Percentiles rank a stretch among this genome's conserved stretches.
phyloP scores from a whole-genome alignment of 768 basidiomycete species.

The Boletellus ananas region DNA sequence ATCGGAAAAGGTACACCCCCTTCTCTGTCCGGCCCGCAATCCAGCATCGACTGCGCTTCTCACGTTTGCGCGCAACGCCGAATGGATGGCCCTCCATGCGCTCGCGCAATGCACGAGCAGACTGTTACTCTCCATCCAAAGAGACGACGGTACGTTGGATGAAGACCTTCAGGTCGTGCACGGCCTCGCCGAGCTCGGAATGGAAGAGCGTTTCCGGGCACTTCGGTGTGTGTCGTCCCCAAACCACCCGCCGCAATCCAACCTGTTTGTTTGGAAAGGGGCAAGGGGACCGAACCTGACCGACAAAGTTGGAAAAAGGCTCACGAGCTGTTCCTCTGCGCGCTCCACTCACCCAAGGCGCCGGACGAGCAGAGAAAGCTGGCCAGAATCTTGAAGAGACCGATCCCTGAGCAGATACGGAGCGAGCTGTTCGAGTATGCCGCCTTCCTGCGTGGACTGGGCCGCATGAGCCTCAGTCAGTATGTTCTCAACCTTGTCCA shows the following conservation, averaged over 20 bases:
- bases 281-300: constrained; percentile 50
- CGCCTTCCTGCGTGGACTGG: constrained; percentile 66
- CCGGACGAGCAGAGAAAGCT: constrained; percentile 55
- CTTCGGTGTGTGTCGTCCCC: constrained; percentile 12
- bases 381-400: constrained; percentile 48
- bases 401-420: constrained; percentile 45
- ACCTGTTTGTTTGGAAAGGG: constrained; percentile 19
- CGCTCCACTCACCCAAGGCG: constrained; percentile 58
- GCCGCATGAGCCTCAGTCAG: constrained; percentile 79
- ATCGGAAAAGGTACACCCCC: constrained; percentile 58
- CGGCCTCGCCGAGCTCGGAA: constrained; percentile 68
- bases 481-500: constrained; percentile 11
- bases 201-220: constrained; percentile 60
- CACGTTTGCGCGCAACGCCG: constrained; percentile 50
- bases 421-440: constrained; percentile 71
- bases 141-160: constrained; percentile 33
- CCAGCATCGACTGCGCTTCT: constrained; percentile 61
- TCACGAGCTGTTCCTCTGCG: constrained; percentile 50
- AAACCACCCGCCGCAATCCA: background rate
- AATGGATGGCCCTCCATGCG: constrained; percentile 74
- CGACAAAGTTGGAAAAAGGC: constrained; percentile 65
- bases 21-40: constrained; percentile 75
- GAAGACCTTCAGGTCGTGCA: constrained; percentile 54
- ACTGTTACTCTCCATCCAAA: constrained; percentile 52
- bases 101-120: constrained; percentile 63